A percentile compares a stretch with the other conserved stretches of the same genome.
phyloP scores from a whole-genome alignment of 2,329 filamentous ascomycete genomes.

The Xylaria sp. region DNA sequence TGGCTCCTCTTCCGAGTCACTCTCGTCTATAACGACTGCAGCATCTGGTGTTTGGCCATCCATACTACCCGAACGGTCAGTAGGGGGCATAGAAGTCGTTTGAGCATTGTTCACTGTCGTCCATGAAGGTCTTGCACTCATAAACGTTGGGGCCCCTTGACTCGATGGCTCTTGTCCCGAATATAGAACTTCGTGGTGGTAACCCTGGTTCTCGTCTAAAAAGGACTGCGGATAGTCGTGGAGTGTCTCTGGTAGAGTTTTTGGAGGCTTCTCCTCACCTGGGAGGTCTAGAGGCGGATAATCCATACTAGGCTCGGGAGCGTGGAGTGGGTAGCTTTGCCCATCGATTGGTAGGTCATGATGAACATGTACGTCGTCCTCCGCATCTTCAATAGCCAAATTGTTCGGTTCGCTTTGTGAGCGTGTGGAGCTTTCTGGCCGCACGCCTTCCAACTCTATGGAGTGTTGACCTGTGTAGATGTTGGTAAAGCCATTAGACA shows the following conservation, averaged over 20 bases:
- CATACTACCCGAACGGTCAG: constrained; percentile 22
- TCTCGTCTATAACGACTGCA: constrained; percentile 36
- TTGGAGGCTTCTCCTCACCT: constrained; percentile 12
- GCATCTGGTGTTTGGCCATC: constrained; percentile 31
- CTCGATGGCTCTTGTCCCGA: constrained; percentile 8
- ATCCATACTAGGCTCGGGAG: constrained; percentile 4
- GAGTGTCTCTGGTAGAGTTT: constrained; percentile 10
- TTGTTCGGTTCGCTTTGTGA: constrained; percentile 15
- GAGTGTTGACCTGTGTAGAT: constrained; percentile 4
- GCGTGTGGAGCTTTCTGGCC: constrained; percentile 7
- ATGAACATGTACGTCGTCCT: neutral
- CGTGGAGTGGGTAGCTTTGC: constrained; percentile 3
- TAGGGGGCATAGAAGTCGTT: constrained; percentile 13
- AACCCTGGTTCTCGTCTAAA: constrained; percentile 19
- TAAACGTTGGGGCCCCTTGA: constrained; percentile 1
- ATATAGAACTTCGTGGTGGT: constrained; percentile 12
- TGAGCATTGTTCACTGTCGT: constrained; percentile 30
- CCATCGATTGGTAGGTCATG: constrained; percentile 5
- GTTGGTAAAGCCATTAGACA: constrained; percentile 4
- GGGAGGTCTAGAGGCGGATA: constrained; percentile 28
- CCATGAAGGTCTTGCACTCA: constrained; percentile 27
- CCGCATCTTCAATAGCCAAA: constrained; percentile 10
- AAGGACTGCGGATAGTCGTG: constrained; percentile 31
- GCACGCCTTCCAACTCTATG: neutral
- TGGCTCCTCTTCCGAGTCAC: constrained; percentile 32